These are phyloP conservation scores for Eucalyptus guilfoylei DNA, from an alignment of 345 rosid genomes.

Conservation along the genomic window DNA sequence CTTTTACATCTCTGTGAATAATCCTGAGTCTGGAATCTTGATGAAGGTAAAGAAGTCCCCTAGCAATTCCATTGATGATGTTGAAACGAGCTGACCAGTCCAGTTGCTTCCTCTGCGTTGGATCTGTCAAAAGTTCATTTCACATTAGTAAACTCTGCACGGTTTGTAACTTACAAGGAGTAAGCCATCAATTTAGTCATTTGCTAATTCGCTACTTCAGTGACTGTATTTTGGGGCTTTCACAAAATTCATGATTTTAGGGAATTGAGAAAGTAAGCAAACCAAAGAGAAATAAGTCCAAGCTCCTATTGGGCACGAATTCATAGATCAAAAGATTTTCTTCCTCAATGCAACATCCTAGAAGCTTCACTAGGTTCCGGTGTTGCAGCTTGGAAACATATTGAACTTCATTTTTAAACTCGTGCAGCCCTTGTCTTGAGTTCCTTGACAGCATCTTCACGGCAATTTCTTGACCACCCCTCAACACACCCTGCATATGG, in stretches of 20 bases:
- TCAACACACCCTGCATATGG: not conserved
- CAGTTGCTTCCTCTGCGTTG: not conserved
- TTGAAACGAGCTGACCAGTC: constrained; percentile 4
- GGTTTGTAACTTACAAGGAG: not conserved
- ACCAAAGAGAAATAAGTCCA: constrained; percentile 30
- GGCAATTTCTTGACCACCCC: constrained; percentile 3
- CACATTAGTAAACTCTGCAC: not conserved
- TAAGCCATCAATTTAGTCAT: not conserved
- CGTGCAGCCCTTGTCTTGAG: not conserved
- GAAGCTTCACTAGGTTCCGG: constrained; percentile 24
- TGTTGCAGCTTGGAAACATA: constrained; percentile 25
- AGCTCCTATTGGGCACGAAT: constrained; percentile 36
- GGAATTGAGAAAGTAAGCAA: not conserved
- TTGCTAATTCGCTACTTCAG: not conserved
- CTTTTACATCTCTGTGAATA: constrained; percentile 15
- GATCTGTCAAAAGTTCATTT: constrained; percentile 1
- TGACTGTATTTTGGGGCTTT: not conserved
- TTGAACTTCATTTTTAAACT: not conserved
- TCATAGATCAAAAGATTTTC: constrained; percentile 30
- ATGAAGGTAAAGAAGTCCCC: constrained; percentile 15
- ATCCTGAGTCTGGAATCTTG: constrained; percentile 13
- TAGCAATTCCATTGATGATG: constrained; percentile 8
- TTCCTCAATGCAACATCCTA: constrained; percentile 19
- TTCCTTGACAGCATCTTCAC: not conserved
- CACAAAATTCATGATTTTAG: not conserved